phyloP scores from a whole-genome alignment of 2,329 filamentous ascomycete species.

The Ascochyta fabae region DNA sequence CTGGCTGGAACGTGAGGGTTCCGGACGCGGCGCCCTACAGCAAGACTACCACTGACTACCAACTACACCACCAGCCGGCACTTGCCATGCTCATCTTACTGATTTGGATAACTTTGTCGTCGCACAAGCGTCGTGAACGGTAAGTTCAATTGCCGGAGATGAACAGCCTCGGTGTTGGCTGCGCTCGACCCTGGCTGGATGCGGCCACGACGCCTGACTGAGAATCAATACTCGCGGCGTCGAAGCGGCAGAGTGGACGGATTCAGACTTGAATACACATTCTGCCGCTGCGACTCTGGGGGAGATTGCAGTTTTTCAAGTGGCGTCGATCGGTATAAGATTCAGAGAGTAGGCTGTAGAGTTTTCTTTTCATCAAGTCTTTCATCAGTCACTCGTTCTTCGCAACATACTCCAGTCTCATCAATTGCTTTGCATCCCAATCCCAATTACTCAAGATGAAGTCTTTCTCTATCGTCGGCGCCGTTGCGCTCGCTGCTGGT shows the following conservation, averaged over 20 bases:
- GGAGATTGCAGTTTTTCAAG: background rate
- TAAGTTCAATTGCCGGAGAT: constrained; percentile 7
- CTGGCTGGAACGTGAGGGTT: constrained; percentile 11
- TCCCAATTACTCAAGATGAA: constrained; percentile 5
- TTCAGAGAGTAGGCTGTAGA: background rate
- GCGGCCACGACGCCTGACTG: constrained; percentile 1
- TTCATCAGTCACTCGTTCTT: constrained; percentile 4
- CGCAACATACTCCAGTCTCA: too few relatives aligned
- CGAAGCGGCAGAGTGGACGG: background rate
- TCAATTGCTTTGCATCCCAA: background rate
- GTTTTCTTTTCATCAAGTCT: background rate
- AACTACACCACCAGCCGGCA: background rate
- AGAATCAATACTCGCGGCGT: background rate
- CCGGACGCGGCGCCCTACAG: constrained; percentile 1
- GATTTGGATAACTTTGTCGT: constrained; percentile 4
- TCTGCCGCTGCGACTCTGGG: background rate
- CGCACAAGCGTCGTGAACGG: background rate
- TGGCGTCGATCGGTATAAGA: constrained; percentile 5
- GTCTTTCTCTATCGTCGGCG: constrained; percentile 3
- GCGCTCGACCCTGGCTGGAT: background rate
- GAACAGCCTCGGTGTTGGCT: constrained; percentile 2
- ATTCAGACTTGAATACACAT: background rate
- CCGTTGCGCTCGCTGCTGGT: constrained; percentile 4
- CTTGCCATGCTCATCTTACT: constrained; percentile 5
- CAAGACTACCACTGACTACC: constrained; percentile 2